These are phyloP conservation scores for Cyberlindnera petersonii DNA, from an alignment of 805 yeast species.

Conservation along the genomic window DNA sequence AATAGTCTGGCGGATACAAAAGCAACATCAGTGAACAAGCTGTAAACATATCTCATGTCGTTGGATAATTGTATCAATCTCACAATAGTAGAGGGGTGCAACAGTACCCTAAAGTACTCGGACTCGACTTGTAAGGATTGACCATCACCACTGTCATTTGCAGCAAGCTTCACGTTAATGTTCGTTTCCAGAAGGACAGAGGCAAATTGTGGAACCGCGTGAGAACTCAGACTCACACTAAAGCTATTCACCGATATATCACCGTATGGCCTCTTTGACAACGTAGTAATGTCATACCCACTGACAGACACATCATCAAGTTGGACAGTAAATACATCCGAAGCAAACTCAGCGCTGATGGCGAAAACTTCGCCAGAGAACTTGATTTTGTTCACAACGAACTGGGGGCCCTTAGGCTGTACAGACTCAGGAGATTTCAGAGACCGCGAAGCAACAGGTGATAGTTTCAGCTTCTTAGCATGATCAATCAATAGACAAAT, in stretches of 20 bases:
- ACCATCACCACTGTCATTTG: conserved; percentile 30
- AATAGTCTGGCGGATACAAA: background rate
- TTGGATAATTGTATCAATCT: conserved; percentile 22
- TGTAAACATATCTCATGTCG: conserved; percentile 7
- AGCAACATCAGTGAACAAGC: background rate
- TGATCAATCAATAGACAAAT: background rate
- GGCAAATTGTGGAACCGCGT: conserved; percentile 33
- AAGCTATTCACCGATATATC: conserved; percentile 27
- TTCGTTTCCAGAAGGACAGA: conserved; percentile 44
- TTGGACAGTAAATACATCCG: conserved; percentile 8
- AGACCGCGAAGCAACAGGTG: too few species aligned
- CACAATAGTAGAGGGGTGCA: conserved; percentile 49
- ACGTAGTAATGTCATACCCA: conserved; percentile 12
- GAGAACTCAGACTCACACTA: conserved; percentile 29
- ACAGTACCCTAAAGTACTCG: conserved; percentile 51
- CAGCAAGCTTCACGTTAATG: conserved; percentile 40
- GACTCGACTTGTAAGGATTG: conserved; percentile 57
- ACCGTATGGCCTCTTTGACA: conserved; percentile 17
- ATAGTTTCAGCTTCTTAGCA: too few species aligned
- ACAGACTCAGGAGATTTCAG: background rate
- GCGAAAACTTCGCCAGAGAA: conserved; percentile 10
- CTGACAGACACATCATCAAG: conserved; percentile 10
- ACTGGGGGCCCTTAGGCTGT: background rate
- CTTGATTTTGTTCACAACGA: conserved; percentile 6
- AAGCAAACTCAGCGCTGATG: conserved; percentile 2